Conservation (phyloP, 179 eudicot genomes). For the Pouteria campechiana region DNA sequence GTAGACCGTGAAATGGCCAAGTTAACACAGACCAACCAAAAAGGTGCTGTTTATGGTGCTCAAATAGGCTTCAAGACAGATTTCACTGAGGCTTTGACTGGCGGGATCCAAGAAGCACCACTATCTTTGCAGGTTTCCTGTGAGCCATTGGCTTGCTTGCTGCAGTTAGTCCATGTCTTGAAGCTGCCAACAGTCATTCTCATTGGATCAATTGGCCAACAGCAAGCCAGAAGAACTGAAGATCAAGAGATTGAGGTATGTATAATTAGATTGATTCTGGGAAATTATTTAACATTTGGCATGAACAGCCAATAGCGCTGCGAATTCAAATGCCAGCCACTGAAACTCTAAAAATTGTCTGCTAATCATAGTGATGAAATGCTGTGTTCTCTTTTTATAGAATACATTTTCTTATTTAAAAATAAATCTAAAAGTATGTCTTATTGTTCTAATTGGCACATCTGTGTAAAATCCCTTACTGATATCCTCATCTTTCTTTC, state of each 20-base stretch:
- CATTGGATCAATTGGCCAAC: slow-evolving; percentile 32
- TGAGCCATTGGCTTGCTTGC: slow-evolving; percentile 58
- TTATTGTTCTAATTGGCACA: too few relatives aligned
- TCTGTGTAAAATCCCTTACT: too few relatives aligned
- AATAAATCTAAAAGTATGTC: too few relatives aligned
- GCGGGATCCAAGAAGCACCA: slow-evolving; percentile 37
- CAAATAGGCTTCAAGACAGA: slow-evolving; percentile 47
- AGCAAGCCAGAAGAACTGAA: slow-evolving; percentile 6
- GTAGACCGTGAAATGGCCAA: slow-evolving; percentile 40
- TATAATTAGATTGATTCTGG: too few relatives aligned
- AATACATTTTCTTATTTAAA: too few relatives aligned
- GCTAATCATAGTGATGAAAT: too few relatives aligned
- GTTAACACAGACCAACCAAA: slow-evolving; percentile 10
- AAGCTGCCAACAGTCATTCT: slow-evolving; percentile 44
- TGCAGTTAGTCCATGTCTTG: slow-evolving; percentile 45
- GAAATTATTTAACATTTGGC: too few relatives aligned
- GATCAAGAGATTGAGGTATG: slow-evolving; percentile 57
- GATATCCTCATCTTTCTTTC: too few relatives aligned
- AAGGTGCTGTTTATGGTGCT: slow-evolving; percentile 30
- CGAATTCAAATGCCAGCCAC: too few relatives aligned
- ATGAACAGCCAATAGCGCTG: too few relatives aligned
- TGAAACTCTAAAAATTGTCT: too few relatives aligned
- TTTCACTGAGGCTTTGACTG: slow-evolving; percentile 20
- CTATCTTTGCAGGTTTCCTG: slow-evolving; percentile 39
- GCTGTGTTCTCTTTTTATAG: too few relatives aligned